Conservation (phyloP, 2,329 filamentous ascomycete species). For the Calonectria pauciramosa region DNA sequence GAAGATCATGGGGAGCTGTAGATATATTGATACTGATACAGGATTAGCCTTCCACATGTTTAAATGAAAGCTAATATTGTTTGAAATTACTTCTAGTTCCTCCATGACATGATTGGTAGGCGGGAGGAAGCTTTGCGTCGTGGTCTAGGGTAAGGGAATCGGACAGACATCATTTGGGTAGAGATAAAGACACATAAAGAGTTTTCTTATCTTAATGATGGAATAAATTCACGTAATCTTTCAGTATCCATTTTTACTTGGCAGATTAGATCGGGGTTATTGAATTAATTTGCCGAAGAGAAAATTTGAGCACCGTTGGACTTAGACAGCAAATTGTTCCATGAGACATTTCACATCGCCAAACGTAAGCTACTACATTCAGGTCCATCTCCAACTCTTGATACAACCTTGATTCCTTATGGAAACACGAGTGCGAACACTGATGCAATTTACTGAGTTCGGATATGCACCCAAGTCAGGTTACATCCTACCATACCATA, state of each 20-base stretch:
- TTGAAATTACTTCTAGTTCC: neutral
- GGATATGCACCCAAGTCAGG: neutral
- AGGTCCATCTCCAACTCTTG: neutral
- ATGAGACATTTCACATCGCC: neutral
- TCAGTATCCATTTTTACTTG: neutral
- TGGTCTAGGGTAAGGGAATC: neutral
- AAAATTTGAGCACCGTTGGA: too few relatives aligned
- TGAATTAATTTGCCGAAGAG: neutral
- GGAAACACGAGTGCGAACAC: neutral
- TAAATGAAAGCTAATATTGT: neutral
- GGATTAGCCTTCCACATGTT: neutral
- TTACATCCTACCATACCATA: neutral
- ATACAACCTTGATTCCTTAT: neutral
- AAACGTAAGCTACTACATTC: neutral
- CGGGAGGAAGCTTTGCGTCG: neutral
- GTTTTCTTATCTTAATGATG: neutral
- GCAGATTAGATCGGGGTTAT: neutral
- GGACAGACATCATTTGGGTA: too few relatives aligned
- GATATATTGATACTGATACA: neutral
- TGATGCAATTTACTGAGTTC: neutral
- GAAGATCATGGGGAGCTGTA: neutral
- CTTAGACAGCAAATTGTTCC: too few relatives aligned
- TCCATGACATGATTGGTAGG: neutral
- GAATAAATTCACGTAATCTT: neutral
- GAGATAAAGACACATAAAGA: neutral